Conservation (phyloP, 2,329 filamentous ascomycete species). For the Xylariaceae sp. region DNA sequence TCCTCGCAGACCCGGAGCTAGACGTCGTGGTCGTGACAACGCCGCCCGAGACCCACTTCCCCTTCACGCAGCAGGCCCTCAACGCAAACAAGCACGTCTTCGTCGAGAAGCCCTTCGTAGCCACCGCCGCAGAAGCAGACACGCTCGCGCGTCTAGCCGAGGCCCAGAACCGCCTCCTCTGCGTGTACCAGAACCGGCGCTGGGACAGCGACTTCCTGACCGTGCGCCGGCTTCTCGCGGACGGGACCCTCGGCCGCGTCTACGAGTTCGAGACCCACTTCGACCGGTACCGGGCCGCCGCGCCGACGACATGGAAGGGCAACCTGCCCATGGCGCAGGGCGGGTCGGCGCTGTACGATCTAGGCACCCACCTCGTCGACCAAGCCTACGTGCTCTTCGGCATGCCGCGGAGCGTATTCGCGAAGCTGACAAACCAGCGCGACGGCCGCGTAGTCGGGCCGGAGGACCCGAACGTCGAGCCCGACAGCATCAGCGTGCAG, state of each 20-base stretch:
- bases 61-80: conserved; percentile 60
- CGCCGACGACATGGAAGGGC: conserved; percentile 64
- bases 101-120: conserved; percentile 79
- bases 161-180: conserved; percentile 49
- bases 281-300: conserved; percentile 64
- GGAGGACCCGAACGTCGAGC: conserved; percentile 42
- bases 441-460: conserved; percentile 37
- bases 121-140: conserved; percentile 63
- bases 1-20: conserved; percentile 62
- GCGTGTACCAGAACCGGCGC: conserved; percentile 72
- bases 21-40: conserved; percentile 69
- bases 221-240: conserved; percentile 56
- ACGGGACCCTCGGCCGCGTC: conserved; percentile 62
- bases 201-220: conserved; percentile 77
- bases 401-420: conserved; percentile 62
- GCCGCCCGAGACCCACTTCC: conserved; percentile 66
- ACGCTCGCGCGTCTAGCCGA: conserved; percentile 52
- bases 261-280: conserved; percentile 78
- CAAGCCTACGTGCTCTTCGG: conserved; percentile 70
- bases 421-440: conserved; percentile 63
- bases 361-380: conserved; percentile 73
- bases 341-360: conserved; percentile 66
- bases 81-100: conserved; percentile 72
- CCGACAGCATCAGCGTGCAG: conserved; percentile 59
- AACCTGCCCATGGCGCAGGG: conserved; percentile 55